Base-by-base conservation (phyloP, 768 basidiomycete species). In the Hypholoma fasciculare region DNA sequence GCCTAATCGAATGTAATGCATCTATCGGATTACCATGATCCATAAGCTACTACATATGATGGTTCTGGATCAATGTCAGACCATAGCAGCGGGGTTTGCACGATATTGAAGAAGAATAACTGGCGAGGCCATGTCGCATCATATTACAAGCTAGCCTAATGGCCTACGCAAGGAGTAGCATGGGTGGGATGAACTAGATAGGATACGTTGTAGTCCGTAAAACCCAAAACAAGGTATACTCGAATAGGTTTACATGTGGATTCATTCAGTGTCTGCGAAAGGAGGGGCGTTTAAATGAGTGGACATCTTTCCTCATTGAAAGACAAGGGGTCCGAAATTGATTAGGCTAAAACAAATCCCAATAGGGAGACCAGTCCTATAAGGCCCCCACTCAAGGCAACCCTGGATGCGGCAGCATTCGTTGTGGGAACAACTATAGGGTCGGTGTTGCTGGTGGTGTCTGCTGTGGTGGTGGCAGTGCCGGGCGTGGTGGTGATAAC, bases 311-410 rank as follows among this genome's bases (percentile, higher is more conserved):
- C 55, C 36, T 42, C 17, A 53, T 54, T 23, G 19, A 56, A 58
- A 55, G 63, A 61, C 55, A 42, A 43, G 34, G 46, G 60, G 55
- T 19, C 30, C 48, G 26, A 14, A 37, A 36, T 55, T 8, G 36
- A 57, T 65, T 58, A 70, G 44, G 67, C 60, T 48, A 69, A 56
- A 30, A 56, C 58, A 23, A 64, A 61, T 34, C 65, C 68, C 54
- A 73, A 47, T 40, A 74, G 51, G 11, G 71, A 69, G 54, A 73
- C 39, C 30, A 71, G 44, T 5, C 69, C 65, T 27, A 74, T 46
- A 37, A 74, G 54, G 34, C 70, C 71, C 38, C 65, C 65, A 40
- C 67, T 63, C 38, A 67, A 59, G 7, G 60, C 52, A 53, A 63
- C 56, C 26, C 57, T 52, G 43, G 64, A 36, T 37, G 65, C 55